Evolutionary conservation across 169 alveolate genomes (phyloP), one percentile per base, ranked within the genome.

Genomic region (Plasmodium billcollinsi): DNA sequence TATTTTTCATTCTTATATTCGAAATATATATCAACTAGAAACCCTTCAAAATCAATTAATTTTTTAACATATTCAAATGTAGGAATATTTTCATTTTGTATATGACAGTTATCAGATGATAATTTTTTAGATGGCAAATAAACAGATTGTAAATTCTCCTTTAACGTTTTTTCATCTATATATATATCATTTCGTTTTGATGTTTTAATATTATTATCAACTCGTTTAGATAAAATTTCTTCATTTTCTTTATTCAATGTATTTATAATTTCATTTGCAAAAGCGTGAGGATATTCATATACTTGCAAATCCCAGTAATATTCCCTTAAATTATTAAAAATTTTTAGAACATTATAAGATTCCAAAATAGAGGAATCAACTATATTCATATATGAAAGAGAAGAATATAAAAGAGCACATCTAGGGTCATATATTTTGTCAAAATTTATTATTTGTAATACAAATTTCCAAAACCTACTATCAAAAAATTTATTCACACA

Each of bases 1-100:
- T 83, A 83, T 15, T 62, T 56, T 29, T 24, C 29, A 83, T 33
- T 52, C 43, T 43, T 69, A n/a, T 83, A 26, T 70, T 83, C 91
- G 26, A 83, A 83, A 26, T 83, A 83, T 9, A 83, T 70, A 50
- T 83, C 91, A 56, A 83, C 71, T 83, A 83, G 52, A 47, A 83
- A 71, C 3, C 91, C 91, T 83, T 83, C 91, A 69, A n/a, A 83
- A 69, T 83, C 91, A 69, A 54, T 69, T 56, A 73, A 21, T 54
- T 83, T 83, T 52, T 83, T 66, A 18, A 83, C 18, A 59, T 73
- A 67, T 21, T 69, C 15, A 73, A 83, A 83, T 14, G 39, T 39
- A 6, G n/a, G 50, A 15, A 8, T 52, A 29, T 71, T 45, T 8
- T 78, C 26, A 14, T 26, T 49, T 14, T 12, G 5, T n/a, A 20